Evolutionary conservation across 75 land plant species (phyloP).

Genomic region (Pinus tabuliformis): DNA sequence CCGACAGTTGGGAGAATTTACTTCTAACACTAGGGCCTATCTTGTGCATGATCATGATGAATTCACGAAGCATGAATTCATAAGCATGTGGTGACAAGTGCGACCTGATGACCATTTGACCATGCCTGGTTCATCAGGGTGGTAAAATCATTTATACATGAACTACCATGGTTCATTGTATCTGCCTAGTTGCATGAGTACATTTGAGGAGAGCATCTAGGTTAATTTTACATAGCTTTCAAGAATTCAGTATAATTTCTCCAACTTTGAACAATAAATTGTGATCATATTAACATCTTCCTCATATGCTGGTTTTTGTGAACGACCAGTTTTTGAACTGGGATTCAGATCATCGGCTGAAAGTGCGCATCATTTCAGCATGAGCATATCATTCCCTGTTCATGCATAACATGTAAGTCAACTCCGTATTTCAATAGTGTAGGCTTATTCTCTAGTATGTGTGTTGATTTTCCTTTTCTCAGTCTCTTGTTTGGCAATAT

Average conservation of each 20-base stretch:
- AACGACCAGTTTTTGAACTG: conserved; percentile 54
- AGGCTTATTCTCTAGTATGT: conserved; percentile 10
- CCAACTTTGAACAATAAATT: not conserved
- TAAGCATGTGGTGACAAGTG: not conserved
- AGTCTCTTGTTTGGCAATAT: not conserved
- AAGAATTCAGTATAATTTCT: not conserved
- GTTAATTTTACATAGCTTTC: not conserved
- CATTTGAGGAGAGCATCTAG: not conserved
- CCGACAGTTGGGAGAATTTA: not conserved
- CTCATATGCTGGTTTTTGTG: conserved; percentile 31
- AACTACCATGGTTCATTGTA: not conserved
- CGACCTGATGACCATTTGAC: not conserved
- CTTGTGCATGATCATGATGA: not conserved
- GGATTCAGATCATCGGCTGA: conserved; percentile 40
- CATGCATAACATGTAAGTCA: conserved; percentile 51
- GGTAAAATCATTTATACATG: not conserved
- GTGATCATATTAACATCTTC: not conserved
- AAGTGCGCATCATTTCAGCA: conserved; percentile 52
- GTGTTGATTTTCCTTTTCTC: not conserved
- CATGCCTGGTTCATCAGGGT: not conserved
- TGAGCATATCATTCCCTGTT: conserved; percentile 51
- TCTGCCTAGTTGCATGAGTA: conserved; percentile 1
- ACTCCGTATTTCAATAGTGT: not conserved
- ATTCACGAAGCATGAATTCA: not conserved
- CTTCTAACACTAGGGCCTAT: not conserved